These are phyloP conservation scores for Metschnikowia gruessii DNA, from an alignment of 805 yeast genomes.

Conservation along the genomic window DNA sequence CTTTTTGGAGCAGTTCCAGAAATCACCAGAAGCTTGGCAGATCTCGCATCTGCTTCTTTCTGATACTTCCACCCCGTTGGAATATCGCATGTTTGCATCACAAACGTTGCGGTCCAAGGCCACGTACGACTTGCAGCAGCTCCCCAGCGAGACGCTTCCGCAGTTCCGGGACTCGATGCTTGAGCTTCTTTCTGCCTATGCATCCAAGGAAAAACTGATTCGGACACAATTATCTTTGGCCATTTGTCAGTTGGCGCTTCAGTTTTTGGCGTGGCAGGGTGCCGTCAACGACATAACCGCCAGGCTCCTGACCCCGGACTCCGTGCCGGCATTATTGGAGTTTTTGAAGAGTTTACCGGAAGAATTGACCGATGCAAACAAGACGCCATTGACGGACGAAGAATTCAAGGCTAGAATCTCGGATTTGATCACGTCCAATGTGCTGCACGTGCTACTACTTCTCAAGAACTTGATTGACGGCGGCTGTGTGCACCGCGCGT, in stretches of 20 bases:
- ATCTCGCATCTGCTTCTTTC: constrained; percentile 55
- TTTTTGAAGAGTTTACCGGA: constrained; percentile 88
- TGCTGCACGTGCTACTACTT: constrained; percentile 62
- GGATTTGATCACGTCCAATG: constrained; percentile 62
- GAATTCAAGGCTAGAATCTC: constrained; percentile 67
- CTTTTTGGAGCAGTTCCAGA: constrained; percentile 78
- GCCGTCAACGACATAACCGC: constrained; percentile 67
- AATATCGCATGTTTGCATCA: constrained; percentile 77
- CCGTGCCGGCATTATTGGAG: constrained; percentile 57
- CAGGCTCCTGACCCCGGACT: constrained; percentile 39
- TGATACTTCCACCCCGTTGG: constrained; percentile 38
- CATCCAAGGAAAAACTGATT: constrained; percentile 49
- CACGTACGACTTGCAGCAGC: constrained; percentile 76
- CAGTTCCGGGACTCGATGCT: constrained; percentile 70
- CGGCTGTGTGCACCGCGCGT: constrained; percentile 24
- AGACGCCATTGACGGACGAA: constrained; percentile 75
- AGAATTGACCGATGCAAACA: constrained; percentile 75
- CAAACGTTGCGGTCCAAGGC: constrained; percentile 87
- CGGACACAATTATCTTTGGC: constrained; percentile 81
- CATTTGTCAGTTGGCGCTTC: constrained; percentile 77
- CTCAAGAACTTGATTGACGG: constrained; percentile 47
- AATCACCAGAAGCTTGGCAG: constrained; percentile 80
- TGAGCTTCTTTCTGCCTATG: constrained; percentile 49
- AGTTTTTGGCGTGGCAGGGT: constrained; percentile 66
- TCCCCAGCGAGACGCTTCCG: constrained; percentile 50